Evolutionary conservation across 2,329 filamentous ascomycete species (phyloP).

Genomic region (Aureobasidium sp.): DNA sequence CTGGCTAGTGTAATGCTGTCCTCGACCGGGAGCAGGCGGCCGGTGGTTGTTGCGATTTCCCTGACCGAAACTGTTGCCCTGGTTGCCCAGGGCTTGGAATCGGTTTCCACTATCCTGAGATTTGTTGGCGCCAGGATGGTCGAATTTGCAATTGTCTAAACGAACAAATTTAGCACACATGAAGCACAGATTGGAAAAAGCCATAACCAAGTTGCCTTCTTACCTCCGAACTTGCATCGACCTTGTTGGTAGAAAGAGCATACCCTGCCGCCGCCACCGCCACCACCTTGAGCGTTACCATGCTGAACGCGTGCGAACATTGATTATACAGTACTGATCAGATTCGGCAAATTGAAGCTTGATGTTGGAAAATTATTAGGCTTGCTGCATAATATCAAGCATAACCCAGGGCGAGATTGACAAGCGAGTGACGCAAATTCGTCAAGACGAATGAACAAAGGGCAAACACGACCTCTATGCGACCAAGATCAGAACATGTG

Average conservation of each 20-base stretch:
- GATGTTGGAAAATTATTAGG: neutral
- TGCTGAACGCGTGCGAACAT: slow-evolving; percentile 15
- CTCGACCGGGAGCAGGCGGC: slow-evolving; percentile 30
- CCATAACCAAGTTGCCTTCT: slow-evolving; percentile 18
- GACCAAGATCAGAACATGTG: neutral
- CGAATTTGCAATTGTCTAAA: slow-evolving; percentile 51
- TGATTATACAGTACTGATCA: neutral
- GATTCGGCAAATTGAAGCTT: neutral
- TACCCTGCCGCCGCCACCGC: slow-evolving; percentile 27
- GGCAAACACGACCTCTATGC: neutral
- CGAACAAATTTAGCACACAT: slow-evolving; percentile 8
- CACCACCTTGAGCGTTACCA: neutral
- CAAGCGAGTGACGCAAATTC: neutral
- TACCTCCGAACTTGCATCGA: slow-evolving; percentile 59
- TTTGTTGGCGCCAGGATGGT: slow-evolving; percentile 43
- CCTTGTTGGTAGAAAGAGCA: slow-evolving; percentile 62
- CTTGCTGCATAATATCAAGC: slow-evolving; percentile 10
- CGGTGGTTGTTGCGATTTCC: slow-evolving; percentile 14
- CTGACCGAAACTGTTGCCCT: slow-evolving; percentile 24
- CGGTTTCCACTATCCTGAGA: slow-evolving; percentile 41
- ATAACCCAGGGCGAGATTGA: neutral
- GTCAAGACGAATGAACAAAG: neutral
- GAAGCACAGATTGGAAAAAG: neutral
- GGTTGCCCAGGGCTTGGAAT: slow-evolving; percentile 46
- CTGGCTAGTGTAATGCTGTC: slow-evolving; percentile 26